phyloP scores from a whole-genome alignment of 805 yeast species.

The Saccharomycopsis olivae region DNA sequence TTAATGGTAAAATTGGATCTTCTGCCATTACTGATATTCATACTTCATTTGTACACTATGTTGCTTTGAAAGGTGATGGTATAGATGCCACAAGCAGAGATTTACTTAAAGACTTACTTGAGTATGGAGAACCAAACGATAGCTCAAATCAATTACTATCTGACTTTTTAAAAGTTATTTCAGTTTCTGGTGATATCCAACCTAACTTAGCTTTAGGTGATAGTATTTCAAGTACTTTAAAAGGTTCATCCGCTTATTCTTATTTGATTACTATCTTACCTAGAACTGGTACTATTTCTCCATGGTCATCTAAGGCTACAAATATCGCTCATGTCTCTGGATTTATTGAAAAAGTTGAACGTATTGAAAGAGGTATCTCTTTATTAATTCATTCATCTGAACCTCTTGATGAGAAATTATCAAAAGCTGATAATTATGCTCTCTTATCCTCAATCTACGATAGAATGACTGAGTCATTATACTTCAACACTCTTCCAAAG shows the following conservation, averaged over 20 bases:
- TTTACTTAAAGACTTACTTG: constrained; percentile 51
- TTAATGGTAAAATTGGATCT: constrained; percentile 45
- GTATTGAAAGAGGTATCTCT: constrained; percentile 88
- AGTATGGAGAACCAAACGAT: constrained; percentile 65
- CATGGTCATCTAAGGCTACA: constrained; percentile 99
- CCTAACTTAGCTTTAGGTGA: constrained; percentile 7
- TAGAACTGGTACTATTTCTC: constrained; percentile 92
- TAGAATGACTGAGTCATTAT: constrained; percentile 84
- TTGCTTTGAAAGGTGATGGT: constrained; percentile 38
- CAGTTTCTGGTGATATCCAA: constrained; percentile 15
- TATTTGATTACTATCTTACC: constrained; percentile 73
- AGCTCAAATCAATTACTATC: constrained; percentile 33
- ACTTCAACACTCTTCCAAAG: constrained; percentile 49
- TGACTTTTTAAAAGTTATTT: constrained; percentile 29
- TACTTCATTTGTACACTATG: constrained; percentile 72
- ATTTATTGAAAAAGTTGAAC: constrained; percentile 52
- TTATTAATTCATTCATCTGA: constrained; percentile 48
- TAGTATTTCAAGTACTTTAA: constrained; percentile 5
- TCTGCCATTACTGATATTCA: constrained; percentile 60
- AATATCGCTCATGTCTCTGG: constrained; percentile 89
- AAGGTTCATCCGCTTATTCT: neutral
- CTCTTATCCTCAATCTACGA: constrained; percentile 70
- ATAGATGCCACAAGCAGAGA: constrained; percentile 32
- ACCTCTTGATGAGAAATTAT: constrained; percentile 2
- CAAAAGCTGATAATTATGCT: constrained; percentile 43